Evolutionary conservation across 352 stramenopile genomes (phyloP), one percentile per base, ranked within the genome.

Genomic region (Blastocystis sp.): DNA sequence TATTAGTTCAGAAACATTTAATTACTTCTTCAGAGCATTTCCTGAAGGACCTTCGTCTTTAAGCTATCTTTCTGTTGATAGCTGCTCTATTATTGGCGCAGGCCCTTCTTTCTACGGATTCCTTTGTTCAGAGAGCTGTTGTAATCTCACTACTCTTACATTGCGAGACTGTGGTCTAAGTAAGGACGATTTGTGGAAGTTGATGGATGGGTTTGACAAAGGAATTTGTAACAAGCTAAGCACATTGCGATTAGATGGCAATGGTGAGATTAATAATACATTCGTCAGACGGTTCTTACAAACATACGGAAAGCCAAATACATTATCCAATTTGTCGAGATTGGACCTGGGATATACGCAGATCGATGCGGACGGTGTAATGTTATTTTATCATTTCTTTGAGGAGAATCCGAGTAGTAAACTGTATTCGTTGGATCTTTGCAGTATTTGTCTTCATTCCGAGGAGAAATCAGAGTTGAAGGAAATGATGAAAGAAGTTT

Each of bases 101-200:
- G 66, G 60, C 1, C 7, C 57, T 24, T 57, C 51, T 15, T 37
- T 89, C 17, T 37, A 33, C 15, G 48, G 69, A 2, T 79, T 89
- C 37, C 30, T 89, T 9, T 27, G 33, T 22, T 59, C 13, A 9
- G 40, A 56, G 22, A 53, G 48, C 1, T 68, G 35, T 19, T 42
- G 40, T 17, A 58, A 89, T 19, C 66, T 89, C 27, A 62, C 60
- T 13, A 76, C 60, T 27, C 35, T 89, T 33, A 53, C 78, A 42
- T 33, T 89, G 11, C 66, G 78, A 22, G 78, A 89, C 27, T 89
- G 78, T 42, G 78, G 66, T 2, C 33, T 89, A 42, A 79, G 57
- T 17, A 35, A 15, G 19, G 40, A 70, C 22, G 78, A 89, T 42
- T 48, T 89, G 66, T 40, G 57, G 33, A 15, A 11, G 42, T 13